Evolutionary conservation across 352 stramenopile genomes (phyloP).

Genomic region (Phytopythium montanum): DNA sequence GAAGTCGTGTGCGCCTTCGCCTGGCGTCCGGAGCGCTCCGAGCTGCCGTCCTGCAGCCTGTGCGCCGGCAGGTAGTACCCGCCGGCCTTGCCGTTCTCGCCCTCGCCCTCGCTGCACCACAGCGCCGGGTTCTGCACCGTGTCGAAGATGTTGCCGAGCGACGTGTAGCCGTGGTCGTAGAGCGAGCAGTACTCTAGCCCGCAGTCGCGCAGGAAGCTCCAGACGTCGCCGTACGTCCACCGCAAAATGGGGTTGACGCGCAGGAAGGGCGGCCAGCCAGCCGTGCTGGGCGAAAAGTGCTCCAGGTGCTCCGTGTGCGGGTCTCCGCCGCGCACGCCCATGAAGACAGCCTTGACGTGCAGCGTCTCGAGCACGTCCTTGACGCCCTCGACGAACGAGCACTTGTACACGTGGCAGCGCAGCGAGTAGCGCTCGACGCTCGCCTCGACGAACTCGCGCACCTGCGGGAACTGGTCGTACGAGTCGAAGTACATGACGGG

Average conservation of each 20-base stretch:
- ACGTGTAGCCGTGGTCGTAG: slow-evolving; percentile 93
- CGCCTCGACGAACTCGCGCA: slow-evolving; percentile 86
- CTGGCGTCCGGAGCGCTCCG: slow-evolving; percentile 73
- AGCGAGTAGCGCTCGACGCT: slow-evolving; percentile 53
- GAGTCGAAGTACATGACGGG: slow-evolving; percentile 97
- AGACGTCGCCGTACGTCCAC: slow-evolving; percentile 96
- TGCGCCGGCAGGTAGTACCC: slow-evolving; percentile 72
- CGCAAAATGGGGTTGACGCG: slow-evolving; percentile 97
- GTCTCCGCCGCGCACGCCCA: slow-evolving; percentile 90
- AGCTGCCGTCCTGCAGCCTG: slow-evolving; percentile 57
- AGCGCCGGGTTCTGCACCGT: slow-evolving; percentile 94
- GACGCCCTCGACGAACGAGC: slow-evolving; percentile 92
- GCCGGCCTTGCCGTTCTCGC: slow-evolving; percentile 28
- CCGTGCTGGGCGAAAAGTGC: slow-evolving; percentile 81
- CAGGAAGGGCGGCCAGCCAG: slow-evolving; percentile 95
- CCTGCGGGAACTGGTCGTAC: slow-evolving; percentile 92
- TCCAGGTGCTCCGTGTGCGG: slow-evolving; percentile 90
- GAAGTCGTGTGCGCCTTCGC: slow-evolving; percentile 70
- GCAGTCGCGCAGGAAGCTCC: slow-evolving; percentile 89
- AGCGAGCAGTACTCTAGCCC: slow-evolving; percentile 86
- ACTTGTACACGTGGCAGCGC: slow-evolving; percentile 79
- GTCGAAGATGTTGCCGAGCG: slow-evolving; percentile 93
- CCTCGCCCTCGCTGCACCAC: slow-evolving; percentile 34
- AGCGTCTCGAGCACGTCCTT: slow-evolving; percentile 85
- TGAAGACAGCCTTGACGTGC: slow-evolving; percentile 87